Evolutionary conservation across 139 green algal species (phyloP).

Genomic region (Tetratostichococcus sp.): DNA sequence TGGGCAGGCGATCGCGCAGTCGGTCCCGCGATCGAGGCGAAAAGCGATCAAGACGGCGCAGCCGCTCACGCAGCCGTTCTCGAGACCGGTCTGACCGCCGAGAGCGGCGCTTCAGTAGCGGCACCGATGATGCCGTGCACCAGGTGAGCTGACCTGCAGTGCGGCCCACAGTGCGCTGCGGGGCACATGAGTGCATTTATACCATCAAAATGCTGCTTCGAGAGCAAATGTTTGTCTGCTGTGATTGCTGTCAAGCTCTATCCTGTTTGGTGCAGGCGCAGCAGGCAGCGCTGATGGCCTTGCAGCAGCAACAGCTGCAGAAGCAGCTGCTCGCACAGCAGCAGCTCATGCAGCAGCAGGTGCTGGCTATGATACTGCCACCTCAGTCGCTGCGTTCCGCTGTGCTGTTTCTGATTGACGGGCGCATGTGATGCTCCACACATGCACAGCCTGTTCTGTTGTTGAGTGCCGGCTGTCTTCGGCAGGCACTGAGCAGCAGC

Average conservation of each 20-base stretch:
- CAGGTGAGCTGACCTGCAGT: too few species aligned
- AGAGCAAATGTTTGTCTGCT: too few species aligned
- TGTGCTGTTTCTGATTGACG: too few species aligned
- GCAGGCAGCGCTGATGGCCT: constrained; percentile 23
- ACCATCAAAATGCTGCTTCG: too few species aligned
- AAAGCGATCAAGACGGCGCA: background rate
- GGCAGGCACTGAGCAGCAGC: background rate
- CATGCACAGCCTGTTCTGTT: too few species aligned
- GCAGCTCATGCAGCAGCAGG: constrained; percentile 37
- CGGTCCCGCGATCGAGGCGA: background rate
- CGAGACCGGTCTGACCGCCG: background rate
- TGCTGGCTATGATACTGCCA: background rate
- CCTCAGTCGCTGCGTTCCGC: too few species aligned
- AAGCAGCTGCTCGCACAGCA: constrained; percentile 54
- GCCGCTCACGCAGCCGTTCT: background rate
- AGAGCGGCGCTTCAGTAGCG: background rate
- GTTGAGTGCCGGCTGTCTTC: too few species aligned
- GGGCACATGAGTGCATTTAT: too few species aligned
- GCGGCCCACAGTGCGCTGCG: too few species aligned
- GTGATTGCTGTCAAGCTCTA: too few species aligned
- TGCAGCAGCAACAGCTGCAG: constrained; percentile 55
- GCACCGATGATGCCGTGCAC: background rate
- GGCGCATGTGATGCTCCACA: too few species aligned
- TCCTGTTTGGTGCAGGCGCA: constrained; percentile 31
- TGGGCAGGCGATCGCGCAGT: background rate